These are phyloP conservation scores for Setaria viridis DNA, from an alignment of 202 grass and related monocot species.

Conservation along the genomic window DNA sequence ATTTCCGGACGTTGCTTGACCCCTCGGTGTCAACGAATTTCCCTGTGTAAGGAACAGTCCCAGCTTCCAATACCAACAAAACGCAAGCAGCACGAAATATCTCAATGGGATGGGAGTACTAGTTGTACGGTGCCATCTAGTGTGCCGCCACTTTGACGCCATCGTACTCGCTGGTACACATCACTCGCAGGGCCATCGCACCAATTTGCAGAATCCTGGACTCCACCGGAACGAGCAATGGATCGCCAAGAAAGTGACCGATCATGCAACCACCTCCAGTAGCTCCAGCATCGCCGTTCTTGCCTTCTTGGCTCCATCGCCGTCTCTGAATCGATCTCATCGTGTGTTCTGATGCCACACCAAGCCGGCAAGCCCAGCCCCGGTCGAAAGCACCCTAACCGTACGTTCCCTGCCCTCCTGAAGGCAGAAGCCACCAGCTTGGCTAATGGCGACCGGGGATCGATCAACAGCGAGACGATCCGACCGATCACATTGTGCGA, in stretches of 20 bases:
- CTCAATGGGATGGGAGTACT: not conserved
- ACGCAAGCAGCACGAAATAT: not conserved
- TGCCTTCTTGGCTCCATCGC: too few species aligned
- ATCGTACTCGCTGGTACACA: not conserved
- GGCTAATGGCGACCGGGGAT: too few species aligned
- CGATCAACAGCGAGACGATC: too few species aligned
- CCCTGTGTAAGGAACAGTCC: not conserved
- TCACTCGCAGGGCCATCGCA: not conserved
- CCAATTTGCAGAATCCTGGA: not conserved
- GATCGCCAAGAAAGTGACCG: slow-evolving; percentile 15
- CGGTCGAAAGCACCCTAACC: too few species aligned
- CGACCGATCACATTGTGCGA: not conserved
- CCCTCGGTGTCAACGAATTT: not conserved
- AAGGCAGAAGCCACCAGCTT: too few species aligned
- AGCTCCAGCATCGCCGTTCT: not conserved
- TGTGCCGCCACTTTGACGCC: not conserved
- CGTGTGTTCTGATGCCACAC: too few species aligned
- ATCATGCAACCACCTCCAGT: slow-evolving; percentile 7
- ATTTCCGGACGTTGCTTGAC: not conserved
- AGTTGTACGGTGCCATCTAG: not conserved
- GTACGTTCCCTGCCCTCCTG: too few species aligned
- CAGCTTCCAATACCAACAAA: not conserved
- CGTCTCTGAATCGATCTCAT: too few species aligned
- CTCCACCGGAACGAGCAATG: slow-evolving; percentile 10
- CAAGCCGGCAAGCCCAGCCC: too few species aligned